Percentiles rank a stretch among this genome's conserved stretches.
phyloP scores from a whole-genome alignment of 1,284 basidiomycete species.

The Cryptococcus sp. region DNA sequence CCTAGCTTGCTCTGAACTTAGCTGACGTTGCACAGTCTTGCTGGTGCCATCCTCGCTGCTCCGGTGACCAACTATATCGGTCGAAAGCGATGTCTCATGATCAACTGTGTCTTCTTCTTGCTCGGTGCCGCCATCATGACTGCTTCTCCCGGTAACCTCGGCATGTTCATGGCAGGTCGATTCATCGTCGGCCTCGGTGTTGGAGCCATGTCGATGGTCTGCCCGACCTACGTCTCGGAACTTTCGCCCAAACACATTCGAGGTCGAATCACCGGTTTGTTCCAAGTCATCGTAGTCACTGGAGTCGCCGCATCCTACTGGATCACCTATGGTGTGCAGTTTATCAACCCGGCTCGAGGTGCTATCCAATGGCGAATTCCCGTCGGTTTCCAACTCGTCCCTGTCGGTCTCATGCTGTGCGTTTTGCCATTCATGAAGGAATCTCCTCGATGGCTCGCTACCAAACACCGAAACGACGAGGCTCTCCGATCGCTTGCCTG shows the following conservation, averaged over 20 bases:
- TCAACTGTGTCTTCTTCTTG: slow-evolving; percentile 57
- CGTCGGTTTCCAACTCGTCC: slow-evolving; percentile 51
- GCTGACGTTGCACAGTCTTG: slow-evolving; percentile 51
- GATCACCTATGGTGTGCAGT: slow-evolving; percentile 24
- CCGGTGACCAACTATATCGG: slow-evolving; percentile 26
- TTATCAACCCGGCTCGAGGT: slow-evolving; percentile 25
- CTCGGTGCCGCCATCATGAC: slow-evolving; percentile 58
- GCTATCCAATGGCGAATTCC: slow-evolving; percentile 38
- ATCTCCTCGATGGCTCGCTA: slow-evolving; percentile 30
- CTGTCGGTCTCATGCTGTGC: slow-evolving; percentile 66
- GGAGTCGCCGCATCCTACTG: slow-evolving; percentile 35
- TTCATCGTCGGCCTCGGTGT: slow-evolving; percentile 64
- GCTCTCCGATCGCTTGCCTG: slow-evolving; percentile 4
- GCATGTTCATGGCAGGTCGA: slow-evolving; percentile 50
- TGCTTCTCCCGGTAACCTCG: slow-evolving; percentile 4
- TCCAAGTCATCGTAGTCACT: slow-evolving; percentile 68
- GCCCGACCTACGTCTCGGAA: slow-evolving; percentile 70
- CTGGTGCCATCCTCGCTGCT: slow-evolving; percentile 62
- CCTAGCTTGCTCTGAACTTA: no score
- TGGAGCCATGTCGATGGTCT: slow-evolving; percentile 52
- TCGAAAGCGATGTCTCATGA: slow-evolving; percentile 51
- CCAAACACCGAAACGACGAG: slow-evolving; percentile 45
- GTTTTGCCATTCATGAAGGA: slow-evolving; percentile 61
- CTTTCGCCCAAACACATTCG: slow-evolving; percentile 67
- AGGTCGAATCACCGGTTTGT: slow-evolving; percentile 52